Conservation (phyloP, 345 rosid species). For the Abelmoschus esculentus region DNA sequence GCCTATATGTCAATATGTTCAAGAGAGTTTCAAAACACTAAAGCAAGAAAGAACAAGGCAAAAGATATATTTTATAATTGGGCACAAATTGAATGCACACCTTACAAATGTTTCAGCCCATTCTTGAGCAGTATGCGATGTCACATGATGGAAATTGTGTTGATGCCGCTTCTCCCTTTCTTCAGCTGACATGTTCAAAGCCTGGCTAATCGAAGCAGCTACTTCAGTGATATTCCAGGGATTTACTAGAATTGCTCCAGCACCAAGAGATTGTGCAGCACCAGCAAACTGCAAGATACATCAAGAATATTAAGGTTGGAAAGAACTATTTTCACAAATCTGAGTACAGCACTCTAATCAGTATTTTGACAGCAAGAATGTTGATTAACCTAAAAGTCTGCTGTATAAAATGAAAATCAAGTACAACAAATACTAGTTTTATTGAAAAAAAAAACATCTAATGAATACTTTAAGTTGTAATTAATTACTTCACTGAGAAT, state of each 20-base stretch:
- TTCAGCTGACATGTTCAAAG: conserved; percentile 37
- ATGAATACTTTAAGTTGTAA: conserved; percentile 1
- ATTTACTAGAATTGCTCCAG: conserved; percentile 52
- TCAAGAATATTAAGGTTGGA: conserved; percentile 1
- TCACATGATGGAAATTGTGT: conserved; percentile 51
- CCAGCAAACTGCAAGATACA: conserved; percentile 46
- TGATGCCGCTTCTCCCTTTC: conserved; percentile 27
- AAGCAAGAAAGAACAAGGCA: neutral
- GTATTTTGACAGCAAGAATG: neutral
- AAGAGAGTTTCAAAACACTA: no score
- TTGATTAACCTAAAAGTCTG: neutral
- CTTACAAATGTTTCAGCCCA: conserved; percentile 64
- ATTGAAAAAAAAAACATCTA: neutral
- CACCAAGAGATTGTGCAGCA: conserved; percentile 63
- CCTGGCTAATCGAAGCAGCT: conserved; percentile 46
- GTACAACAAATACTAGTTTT: neutral
- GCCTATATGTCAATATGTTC: no score
- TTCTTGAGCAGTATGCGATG: conserved; percentile 56
- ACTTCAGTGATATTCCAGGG: conserved; percentile 60
- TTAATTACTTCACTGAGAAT: neutral
- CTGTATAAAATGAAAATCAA: conserved; percentile 1
- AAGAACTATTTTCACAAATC: neutral
- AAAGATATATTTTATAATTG: neutral
- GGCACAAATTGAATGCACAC: conserved; percentile 16
- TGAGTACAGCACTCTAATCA: neutral